Percentiles rank a stretch among this genome's conserved stretches.
Conservation (phyloP, 2,329 filamentous ascomycete genomes). For the Rutstroemia sp. region DNA sequence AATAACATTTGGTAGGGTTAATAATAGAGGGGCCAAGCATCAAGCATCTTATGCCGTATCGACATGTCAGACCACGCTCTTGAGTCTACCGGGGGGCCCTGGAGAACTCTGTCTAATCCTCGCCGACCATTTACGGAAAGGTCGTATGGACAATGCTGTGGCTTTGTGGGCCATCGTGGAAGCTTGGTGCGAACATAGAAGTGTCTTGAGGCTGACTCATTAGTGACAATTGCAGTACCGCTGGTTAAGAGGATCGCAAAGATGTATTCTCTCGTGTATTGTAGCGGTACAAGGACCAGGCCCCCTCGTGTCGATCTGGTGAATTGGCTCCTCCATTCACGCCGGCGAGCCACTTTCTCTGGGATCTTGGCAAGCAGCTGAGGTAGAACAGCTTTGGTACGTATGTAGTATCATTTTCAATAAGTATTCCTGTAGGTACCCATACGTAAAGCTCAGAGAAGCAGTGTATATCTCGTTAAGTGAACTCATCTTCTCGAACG, state of each 20-base stretch:
- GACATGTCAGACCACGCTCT: not conserved
- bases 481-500: not conserved
- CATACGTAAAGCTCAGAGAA: not conserved
- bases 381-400: not conserved
- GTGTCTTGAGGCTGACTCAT: conserved; percentile 1
- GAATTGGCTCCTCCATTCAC: not conserved
- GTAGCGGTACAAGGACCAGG: not conserved
- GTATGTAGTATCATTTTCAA: not conserved
- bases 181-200: conserved; percentile 3
- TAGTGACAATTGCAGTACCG: not conserved
- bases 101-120: conserved; percentile 1
- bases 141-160: conserved; percentile 9
- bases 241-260: not conserved
- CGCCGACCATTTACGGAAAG: conserved; percentile 6
- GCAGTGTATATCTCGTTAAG: not conserved
- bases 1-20: not conserved
- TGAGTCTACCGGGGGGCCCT: not conserved
- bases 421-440: conserved; percentile 2
- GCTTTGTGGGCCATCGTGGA: conserved; percentile 2
- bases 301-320: conserved; percentile 8
- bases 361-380: conserved; percentile 1
- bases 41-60: conserved; percentile 3
- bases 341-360: not conserved
- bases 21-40: conserved; percentile 2
- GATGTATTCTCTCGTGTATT: not conserved